Percentiles rank a stretch among this genome's conserved stretches.
Evolutionary conservation across 164 flowering plant genomes (phyloP).

Genomic region (Umbilicus rupestris): DNA sequence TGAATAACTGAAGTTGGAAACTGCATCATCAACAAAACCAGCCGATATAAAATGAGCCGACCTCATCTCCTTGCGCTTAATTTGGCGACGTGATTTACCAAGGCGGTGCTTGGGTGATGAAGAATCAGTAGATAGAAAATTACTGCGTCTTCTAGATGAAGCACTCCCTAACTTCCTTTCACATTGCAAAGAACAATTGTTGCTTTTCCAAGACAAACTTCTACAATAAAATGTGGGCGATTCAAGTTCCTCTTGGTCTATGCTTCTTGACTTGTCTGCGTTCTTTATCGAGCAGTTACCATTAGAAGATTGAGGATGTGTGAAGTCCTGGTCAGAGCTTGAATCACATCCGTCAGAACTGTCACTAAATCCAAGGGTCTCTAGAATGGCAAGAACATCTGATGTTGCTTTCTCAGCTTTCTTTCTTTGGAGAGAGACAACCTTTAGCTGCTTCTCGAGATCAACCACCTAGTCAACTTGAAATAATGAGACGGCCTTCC

Average conservation of each 20-base stretch:
- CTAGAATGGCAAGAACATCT: slow-evolving; percentile 68
- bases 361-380: slow-evolving; percentile 49
- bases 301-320: slow-evolving; percentile 21
- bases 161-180: slow-evolving; percentile 32
- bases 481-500: not conserved
- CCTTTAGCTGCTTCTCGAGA: slow-evolving; percentile 69
- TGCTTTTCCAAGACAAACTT: slow-evolving; percentile 79
- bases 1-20: too few species aligned
- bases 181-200: slow-evolving; percentile 20
- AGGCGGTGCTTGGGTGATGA: slow-evolving; percentile 35
- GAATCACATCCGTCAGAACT: slow-evolving; percentile 49
- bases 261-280: slow-evolving; percentile 23
- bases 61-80: slow-evolving; percentile 53
- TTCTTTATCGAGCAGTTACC: slow-evolving; percentile 20
- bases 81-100: slow-evolving; percentile 79
- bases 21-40: not conserved
- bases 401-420: slow-evolving; percentile 74
- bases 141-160: slow-evolving; percentile 28
- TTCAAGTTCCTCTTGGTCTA: slow-evolving; percentile 22
- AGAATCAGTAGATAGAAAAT: slow-evolving; percentile 27
- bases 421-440: slow-evolving; percentile 60
- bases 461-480: slow-evolving; percentile 43
- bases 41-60: slow-evolving; percentile 14
- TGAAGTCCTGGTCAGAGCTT: slow-evolving; percentile 44
- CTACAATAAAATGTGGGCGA: slow-evolving; percentile 35